phyloP scores from a whole-genome alignment of 1,139 yeast genomes.

The Taphrina flavorubra region DNA sequence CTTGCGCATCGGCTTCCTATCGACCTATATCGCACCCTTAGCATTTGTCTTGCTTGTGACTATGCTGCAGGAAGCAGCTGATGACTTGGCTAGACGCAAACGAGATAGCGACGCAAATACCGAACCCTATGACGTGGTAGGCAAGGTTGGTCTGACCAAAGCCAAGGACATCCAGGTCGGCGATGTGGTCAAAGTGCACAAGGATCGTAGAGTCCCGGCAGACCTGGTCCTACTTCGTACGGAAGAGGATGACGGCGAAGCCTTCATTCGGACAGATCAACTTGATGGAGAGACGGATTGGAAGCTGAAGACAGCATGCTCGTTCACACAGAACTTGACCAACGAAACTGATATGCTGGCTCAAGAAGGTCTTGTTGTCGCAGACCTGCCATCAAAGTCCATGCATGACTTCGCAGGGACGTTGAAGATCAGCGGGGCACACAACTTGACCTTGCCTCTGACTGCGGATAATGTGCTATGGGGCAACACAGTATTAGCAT shows the following conservation, averaged over 20 bases:
- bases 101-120: conserved; percentile 88
- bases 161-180: conserved; percentile 81
- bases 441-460: conserved; percentile 64
- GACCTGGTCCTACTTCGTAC: conserved; percentile 86
- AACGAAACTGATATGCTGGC: conserved; percentile 16
- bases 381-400: conserved; percentile 79
- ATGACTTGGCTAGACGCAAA: conserved; percentile 86
- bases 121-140: conserved; percentile 76
- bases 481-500: conserved; percentile 97
- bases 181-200: conserved; percentile 78
- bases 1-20: conserved; percentile 86
- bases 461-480: conserved; percentile 90
- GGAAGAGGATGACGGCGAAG: conserved; percentile 79
- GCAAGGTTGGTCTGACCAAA: conserved; percentile 55
- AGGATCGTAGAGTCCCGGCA: conserved; percentile 89
- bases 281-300: conserved; percentile 99
- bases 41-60: conserved; percentile 91
- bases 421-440: conserved; percentile 20
- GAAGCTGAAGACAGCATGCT: conserved; percentile 66
- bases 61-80: conserved; percentile 93
- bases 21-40: conserved; percentile 90
- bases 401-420: conserved; percentile 79
- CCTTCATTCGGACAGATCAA: conserved; percentile 95
- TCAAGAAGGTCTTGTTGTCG: conserved; percentile 56
- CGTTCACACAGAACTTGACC: conserved; percentile 23